phyloP scores from a whole-genome alignment of 805 yeast genomes.

The Maudiozyma barnettii region DNA sequence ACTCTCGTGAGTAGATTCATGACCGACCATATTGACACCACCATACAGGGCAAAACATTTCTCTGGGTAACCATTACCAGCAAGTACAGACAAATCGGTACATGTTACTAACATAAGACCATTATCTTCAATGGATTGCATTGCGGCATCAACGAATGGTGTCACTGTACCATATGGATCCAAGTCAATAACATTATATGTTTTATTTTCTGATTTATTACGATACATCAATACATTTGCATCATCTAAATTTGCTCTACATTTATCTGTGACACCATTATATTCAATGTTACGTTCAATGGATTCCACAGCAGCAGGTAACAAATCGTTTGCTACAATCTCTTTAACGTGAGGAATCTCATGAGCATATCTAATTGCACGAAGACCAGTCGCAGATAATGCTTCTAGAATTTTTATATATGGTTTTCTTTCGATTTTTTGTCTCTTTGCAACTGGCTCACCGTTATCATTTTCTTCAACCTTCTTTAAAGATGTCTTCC shows the following conservation, averaged over 20 bases:
- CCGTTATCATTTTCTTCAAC: slow-evolving; percentile 5
- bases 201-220: slow-evolving; percentile 32
- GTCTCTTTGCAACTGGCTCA: slow-evolving; percentile 10
- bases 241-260: slow-evolving; percentile 70
- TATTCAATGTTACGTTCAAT: slow-evolving; percentile 62
- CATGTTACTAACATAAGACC: slow-evolving; percentile 88
- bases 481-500: slow-evolving; percentile 17
- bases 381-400: slow-evolving; percentile 85
- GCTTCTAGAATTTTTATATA: slow-evolving; percentile 77
- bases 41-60: slow-evolving; percentile 93
- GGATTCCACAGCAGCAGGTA: slow-evolving; percentile 75
- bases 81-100: slow-evolving; percentile 91
- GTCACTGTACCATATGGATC: slow-evolving; percentile 98
- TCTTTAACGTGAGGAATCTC: slow-evolving; percentile 71
- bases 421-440: slow-evolving; percentile 30
- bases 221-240: slow-evolving; percentile 77
- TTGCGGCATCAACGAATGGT: slow-evolving; percentile 88
- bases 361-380: slow-evolving; percentile 88
- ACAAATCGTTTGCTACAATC: slow-evolving; percentile 83
- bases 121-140: slow-evolving; percentile 72
- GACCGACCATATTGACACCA: slow-evolving; percentile 72
- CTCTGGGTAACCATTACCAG: slow-evolving; percentile 94
- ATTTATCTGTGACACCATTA: slow-evolving; percentile 50
- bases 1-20: slow-evolving; percentile 83
- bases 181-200: slow-evolving; percentile 79